Evolutionary conservation across 2,329 filamentous ascomycete species (phyloP).

Genomic region (Grosmannia serpens): DNA sequence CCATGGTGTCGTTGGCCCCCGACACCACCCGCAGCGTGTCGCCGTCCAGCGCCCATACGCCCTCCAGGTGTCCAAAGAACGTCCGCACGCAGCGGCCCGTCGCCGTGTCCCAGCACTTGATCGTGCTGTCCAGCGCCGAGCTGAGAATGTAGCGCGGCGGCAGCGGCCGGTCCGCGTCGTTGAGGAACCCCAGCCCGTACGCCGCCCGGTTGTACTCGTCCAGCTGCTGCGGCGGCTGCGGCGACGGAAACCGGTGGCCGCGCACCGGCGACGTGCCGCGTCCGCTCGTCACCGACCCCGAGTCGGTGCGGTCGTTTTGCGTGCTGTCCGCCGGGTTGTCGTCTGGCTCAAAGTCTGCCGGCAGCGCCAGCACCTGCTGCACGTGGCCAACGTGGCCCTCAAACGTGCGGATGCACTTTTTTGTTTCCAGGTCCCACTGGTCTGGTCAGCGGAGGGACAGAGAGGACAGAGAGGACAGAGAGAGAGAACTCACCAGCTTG

Average conservation of each 20-base stretch:
- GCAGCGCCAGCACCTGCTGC: slow-evolving; percentile 78
- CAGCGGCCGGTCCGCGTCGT: slow-evolving; percentile 50
- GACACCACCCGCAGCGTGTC: slow-evolving; percentile 56
- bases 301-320: slow-evolving; percentile 38
- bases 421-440: slow-evolving; percentile 52
- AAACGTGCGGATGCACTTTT: slow-evolving; percentile 64
- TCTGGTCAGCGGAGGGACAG: background rate
- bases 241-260: slow-evolving; percentile 11
- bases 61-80: slow-evolving; percentile 94
- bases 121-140: slow-evolving; percentile 79
- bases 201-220: slow-evolving; percentile 30
- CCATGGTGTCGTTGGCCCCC: slow-evolving; percentile 85
- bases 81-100: slow-evolving; percentile 76
- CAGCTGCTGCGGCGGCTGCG: background rate
- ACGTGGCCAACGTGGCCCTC: slow-evolving; percentile 91
- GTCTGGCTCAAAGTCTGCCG: slow-evolving; percentile 81
- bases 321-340: slow-evolving; percentile 39
- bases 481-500: slow-evolving; percentile 45
- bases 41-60: slow-evolving; percentile 68
- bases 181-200: slow-evolving; percentile 52
- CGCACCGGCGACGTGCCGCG: slow-evolving; percentile 19
- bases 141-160: slow-evolving; percentile 90
- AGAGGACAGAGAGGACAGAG: background rate
- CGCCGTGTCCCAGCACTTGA: slow-evolving; percentile 82
- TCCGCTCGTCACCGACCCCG: slow-evolving; percentile 35